Conservation (phyloP, 78 protist species). For the Tieghemostelium lacteum region DNA sequence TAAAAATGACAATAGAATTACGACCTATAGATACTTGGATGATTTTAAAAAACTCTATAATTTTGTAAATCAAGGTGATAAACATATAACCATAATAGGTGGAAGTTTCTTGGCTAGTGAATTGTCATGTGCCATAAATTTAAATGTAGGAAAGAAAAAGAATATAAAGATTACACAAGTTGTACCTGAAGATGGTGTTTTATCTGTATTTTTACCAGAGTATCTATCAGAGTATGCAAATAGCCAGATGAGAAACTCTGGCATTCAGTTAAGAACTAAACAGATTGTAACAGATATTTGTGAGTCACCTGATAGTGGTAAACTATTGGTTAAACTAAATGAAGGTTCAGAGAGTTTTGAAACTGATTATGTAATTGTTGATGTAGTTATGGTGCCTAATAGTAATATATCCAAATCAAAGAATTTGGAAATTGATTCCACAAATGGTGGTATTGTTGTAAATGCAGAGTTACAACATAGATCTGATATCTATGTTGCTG, state of each 20-base stretch:
- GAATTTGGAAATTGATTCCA: conserved; percentile 84
- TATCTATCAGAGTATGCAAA: conserved; percentile 79
- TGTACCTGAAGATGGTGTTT: conserved; percentile 83
- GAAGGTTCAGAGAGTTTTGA: conserved; percentile 35
- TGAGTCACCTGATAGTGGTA: neutral
- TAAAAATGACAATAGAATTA: conserved; percentile 4
- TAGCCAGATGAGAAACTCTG: conserved; percentile 22
- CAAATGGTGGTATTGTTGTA: conserved; percentile 86
- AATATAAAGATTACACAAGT: conserved; percentile 62
- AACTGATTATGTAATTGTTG: conserved; percentile 78
- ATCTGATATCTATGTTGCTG: conserved; percentile 86
- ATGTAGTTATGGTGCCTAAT: conserved; percentile 83
- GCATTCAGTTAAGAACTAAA: conserved; percentile 16
- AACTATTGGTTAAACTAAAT: conserved; percentile 44
- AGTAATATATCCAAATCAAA: conserved; percentile 64
- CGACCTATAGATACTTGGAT: conserved; percentile 74
- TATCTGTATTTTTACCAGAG: conserved; percentile 50
- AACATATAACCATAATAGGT: conserved; percentile 85
- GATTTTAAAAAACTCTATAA: conserved; percentile 79
- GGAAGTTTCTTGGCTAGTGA: conserved; percentile 94
- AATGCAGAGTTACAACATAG: conserved; percentile 90
- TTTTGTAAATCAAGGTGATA: neutral
- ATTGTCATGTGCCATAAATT: conserved; percentile 64
- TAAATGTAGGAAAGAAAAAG: conserved; percentile 1
- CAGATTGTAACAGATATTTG: conserved; percentile 11